Base-by-base conservation (phyloP, 2,329 filamentous ascomycete species). In the Aureobasidium leucospermi region DNA sequence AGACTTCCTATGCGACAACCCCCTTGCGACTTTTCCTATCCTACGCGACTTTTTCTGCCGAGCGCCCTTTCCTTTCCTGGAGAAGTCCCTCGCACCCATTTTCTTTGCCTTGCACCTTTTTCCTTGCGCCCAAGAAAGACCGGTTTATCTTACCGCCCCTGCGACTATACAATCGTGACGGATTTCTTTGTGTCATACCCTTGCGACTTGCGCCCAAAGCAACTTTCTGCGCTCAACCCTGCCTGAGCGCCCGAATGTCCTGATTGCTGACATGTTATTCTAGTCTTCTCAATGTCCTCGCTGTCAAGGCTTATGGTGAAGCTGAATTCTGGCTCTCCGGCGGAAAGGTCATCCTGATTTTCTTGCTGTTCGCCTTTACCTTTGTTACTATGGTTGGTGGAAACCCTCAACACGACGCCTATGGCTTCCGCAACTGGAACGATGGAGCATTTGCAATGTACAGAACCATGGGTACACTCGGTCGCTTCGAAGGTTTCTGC, bases 261-360 rank as follows among this genome's bases (percentile, higher is more conserved):
- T 23, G 28, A 41, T 59, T 7, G 56, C 56, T 59, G 43, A 59
- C 56, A 31, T 58, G 36, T 55, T 11, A 4, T 13, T 56, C 62
- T 39, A 63, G 62, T 39, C 19, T 75, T 45, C 61, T 76, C 61
- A 79, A 79, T 64, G 32, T 76, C 29, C 65, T 78, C 13, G 75
- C 75, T 41, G 76, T 79, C 39, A 68, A 71, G 48, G 73, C 70
- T 1, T 79, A 75, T 52, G 77, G 76, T 31, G 76, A 78, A 62
- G 73, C 69, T n/a, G 65, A 66, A 15, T 60, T 60, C 43, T 60
- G 81, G 81, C 75, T 85, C 2, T 81, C 81, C 1, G 75, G 47
- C 16, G 47, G 47, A 36, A 49, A 49, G 29, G 71, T 76, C 53
- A 43, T 76, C 28, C 60, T 76, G 51, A 75, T 76, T 62, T 60